A percentile compares a stretch with the other conserved stretches of the same genome.
Evolutionary conservation across 1,284 basidiomycete species (phyloP).

Genomic region (Rhodotorula sp.): DNA sequence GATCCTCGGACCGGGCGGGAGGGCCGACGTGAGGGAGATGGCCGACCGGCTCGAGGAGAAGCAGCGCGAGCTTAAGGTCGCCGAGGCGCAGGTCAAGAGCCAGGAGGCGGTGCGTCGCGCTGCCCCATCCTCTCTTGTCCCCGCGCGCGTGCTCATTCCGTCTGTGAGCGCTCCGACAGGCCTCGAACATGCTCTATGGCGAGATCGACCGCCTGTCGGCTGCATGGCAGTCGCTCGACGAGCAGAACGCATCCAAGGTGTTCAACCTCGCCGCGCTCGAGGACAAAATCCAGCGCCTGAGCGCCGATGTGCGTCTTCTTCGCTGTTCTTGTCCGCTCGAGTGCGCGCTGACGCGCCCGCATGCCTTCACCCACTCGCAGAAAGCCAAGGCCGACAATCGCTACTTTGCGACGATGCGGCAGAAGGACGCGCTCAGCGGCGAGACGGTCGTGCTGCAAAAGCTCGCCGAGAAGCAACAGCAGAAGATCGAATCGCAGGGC

Average conservation of each 20-base stretch:
- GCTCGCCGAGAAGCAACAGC: constrained; percentile 74
- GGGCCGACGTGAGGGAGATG: constrained; percentile 60
- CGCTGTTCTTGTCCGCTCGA: too few species aligned
- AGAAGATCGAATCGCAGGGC: constrained; percentile 68
- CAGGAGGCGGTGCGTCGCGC: constrained; percentile 53
- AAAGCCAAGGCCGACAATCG: constrained; percentile 95
- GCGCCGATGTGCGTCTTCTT: constrained; percentile 48
- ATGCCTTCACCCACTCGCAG: constrained; percentile 53
- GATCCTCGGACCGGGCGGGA: constrained; percentile 62
- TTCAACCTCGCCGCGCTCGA: constrained; percentile 77
- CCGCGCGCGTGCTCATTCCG: too few species aligned
- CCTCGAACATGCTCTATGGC: constrained; percentile 74
- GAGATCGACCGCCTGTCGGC: constrained; percentile 84
- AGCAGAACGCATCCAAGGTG: constrained; percentile 78
- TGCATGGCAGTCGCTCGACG: constrained; percentile 84
- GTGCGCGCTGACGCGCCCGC: constrained; percentile 42
- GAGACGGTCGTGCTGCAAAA: constrained; percentile 71
- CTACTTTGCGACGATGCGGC: constrained; percentile 85
- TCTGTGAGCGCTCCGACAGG: constrained; percentile 53
- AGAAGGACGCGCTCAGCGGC: constrained; percentile 77
- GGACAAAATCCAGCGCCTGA: constrained; percentile 62
- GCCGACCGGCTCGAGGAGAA: constrained; percentile 63
- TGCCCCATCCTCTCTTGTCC: background rate
- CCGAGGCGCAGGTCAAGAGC: constrained; percentile 57
- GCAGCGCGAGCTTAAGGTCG: constrained; percentile 63